Evolutionary conservation across 179 eudicot species (phyloP).

Genomic region (Vitellaria paradoxa): DNA sequence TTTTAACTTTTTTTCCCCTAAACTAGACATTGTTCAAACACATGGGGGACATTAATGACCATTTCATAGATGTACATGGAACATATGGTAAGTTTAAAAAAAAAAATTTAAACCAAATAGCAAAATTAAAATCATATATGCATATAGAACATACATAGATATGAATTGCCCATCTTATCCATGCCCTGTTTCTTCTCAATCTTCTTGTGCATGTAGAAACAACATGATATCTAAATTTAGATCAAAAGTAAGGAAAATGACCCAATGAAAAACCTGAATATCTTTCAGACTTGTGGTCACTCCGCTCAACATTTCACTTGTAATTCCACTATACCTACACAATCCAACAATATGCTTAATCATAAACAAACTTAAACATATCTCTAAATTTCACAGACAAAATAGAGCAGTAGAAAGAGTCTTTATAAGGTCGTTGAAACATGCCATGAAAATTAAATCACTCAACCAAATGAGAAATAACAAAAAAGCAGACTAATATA

Average conservation of each 20-base stretch:
- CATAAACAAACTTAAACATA: neutral
- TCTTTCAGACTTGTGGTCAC: slow-evolving; percentile 82
- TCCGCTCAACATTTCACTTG: slow-evolving; percentile 73
- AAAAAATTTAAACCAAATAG: too few species aligned
- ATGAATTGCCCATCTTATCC: neutral
- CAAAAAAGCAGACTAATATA: too few species aligned
- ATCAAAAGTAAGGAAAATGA: slow-evolving; percentile 8
- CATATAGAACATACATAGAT: neutral
- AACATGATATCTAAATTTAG: slow-evolving; percentile 3
- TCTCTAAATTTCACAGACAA: too few species aligned
- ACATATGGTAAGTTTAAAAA: too few species aligned
- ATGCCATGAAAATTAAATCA: slow-evolving; percentile 2
- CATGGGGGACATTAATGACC: too few species aligned
- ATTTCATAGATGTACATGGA: too few species aligned
- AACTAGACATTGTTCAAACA: too few species aligned
- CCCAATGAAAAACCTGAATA: slow-evolving; percentile 55
- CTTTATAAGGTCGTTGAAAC: neutral
- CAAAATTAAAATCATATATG: too few species aligned
- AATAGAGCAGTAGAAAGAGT: neutral
- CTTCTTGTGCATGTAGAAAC: neutral
- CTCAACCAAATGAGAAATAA: neutral
- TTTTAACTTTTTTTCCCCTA: too few species aligned
- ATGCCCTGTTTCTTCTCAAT: neutral
- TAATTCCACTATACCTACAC: slow-evolving; percentile 95
- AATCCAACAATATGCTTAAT: slow-evolving; percentile 6